Percentiles rank a stretch among this genome's conserved stretches.
Evolutionary conservation across 2,329 filamentous ascomycete genomes (phyloP).

Genomic region (Fusarium xyrophilum): DNA sequence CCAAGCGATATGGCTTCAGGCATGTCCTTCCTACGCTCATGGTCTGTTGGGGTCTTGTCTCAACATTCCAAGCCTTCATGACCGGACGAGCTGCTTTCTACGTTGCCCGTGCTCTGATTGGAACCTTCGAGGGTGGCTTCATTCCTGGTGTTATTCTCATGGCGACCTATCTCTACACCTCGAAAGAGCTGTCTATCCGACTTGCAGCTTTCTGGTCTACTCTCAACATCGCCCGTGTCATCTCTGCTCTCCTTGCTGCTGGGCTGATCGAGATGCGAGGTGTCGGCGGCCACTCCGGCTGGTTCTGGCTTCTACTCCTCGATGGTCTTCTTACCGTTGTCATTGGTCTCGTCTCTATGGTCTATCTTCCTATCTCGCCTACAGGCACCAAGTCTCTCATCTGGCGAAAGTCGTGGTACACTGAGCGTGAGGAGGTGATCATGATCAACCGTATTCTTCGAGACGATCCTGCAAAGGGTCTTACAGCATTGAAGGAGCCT

Average conservation of each 20-base stretch:
- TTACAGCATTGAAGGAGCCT: constrained; percentile 54
- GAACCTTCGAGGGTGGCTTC: constrained; percentile 62
- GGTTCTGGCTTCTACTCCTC: constrained; percentile 61
- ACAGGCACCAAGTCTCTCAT: constrained; percentile 68
- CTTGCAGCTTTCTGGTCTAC: constrained; percentile 73
- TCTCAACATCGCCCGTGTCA: constrained; percentile 52
- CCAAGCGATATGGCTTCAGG: constrained; percentile 65
- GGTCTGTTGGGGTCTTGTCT: constrained; percentile 56
- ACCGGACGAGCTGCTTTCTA: constrained; percentile 56
- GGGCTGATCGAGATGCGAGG: constrained; percentile 59
- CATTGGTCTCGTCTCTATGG: constrained; percentile 60
- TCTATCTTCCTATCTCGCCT: constrained; percentile 69
- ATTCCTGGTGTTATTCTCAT: constrained; percentile 69
- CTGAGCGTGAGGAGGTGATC: constrained; percentile 71
- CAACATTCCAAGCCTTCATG: constrained; percentile 60
- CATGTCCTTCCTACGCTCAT: constrained; percentile 62
- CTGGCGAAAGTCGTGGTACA: constrained; percentile 70
- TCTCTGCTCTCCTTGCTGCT: constrained; percentile 57
- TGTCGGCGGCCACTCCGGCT: constrained; percentile 55
- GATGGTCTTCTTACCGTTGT: constrained; percentile 56
- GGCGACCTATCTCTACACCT: constrained; percentile 76
- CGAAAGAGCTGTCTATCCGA: constrained; percentile 69
- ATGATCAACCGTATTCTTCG: constrained; percentile 68
- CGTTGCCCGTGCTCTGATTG: constrained; percentile 59
- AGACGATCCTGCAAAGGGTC: constrained; percentile 61